Evolutionary conservation across 2,329 filamentous ascomycete genomes (phyloP), one percentile per base, ranked within the genome.

Genomic region (Geosmithia morbida): DNA sequence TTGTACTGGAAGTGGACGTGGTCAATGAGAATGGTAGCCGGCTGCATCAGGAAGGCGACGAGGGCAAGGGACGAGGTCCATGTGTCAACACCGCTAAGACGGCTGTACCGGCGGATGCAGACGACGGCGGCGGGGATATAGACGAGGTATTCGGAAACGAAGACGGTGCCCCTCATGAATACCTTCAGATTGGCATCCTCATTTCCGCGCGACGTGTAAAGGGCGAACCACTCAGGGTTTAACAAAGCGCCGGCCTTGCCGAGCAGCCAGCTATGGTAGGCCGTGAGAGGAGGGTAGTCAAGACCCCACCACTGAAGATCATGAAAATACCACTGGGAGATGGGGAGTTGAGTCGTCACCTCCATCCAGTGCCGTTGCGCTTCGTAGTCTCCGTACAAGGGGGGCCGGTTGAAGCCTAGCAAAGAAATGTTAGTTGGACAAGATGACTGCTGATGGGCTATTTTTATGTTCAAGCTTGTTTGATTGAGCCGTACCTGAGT

Each of bases 311-410:
- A 98, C 58, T 90, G 75, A 43, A 97, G 71, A 61, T 98, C 89
- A 63, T 98, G 87, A 60, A 94, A 95, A 65, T 98, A 98, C 92
- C 94, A 98, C 63, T 92, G 85, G 11, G 87, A 92, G 39, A 94
- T 74, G 14, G 92, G 92, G 2, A 98, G 71, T 50, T 95, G 79
- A 8, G 79, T 85, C 2, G 92, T 96, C 53, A 98, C 72, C 60
- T 98, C 92, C 89, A 98, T 95, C 92, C 92, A 98, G 65, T 98
- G 92, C 56, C 92, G 73, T 64, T 98, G 92, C 3, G 94, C 92
- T 69, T 98, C 92, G 66, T 95, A 98, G 65, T 98, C 92, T 54
- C 92, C 92, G 59, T 89, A 85, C 80, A 96, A 88, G 6, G 92
- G 92, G 37, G 89, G 89, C 50, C 77, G 79, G 50, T 83, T 71